phyloP scores from a whole-genome alignment of 176 grass and related monocot species.

The Oryza glaberrima region DNA sequence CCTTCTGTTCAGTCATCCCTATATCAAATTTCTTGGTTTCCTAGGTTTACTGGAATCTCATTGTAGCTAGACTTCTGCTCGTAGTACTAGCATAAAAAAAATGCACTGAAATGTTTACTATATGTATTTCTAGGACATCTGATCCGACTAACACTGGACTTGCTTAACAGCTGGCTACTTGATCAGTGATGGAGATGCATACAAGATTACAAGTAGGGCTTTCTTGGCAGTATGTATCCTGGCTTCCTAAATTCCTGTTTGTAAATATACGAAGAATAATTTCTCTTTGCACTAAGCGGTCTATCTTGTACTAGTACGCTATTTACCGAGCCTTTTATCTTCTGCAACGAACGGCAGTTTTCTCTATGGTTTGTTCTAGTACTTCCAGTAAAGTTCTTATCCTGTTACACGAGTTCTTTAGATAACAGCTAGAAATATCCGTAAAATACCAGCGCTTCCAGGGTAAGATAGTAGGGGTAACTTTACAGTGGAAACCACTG shows the following conservation, averaged over 20 bases:
- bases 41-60: background rate
- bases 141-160: background rate
- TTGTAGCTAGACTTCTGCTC: too few relatives aligned
- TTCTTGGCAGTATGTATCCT: background rate
- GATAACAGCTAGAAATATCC: too few relatives aligned
- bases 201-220: background rate
- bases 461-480: too few relatives aligned
- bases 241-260: background rate
- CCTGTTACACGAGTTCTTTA: too few relatives aligned
- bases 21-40: background rate
- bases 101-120: background rate
- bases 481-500: too few relatives aligned
- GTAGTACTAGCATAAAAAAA: too few relatives aligned
- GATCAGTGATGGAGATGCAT: background rate
- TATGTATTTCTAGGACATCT: background rate
- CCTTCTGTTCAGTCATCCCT: too few relatives aligned
- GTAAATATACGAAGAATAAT: slow-evolving; percentile 21
- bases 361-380: background rate
- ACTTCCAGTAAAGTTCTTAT: too few relatives aligned
- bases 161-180: slow-evolving; percentile 9
- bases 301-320: background rate
- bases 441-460: too few relatives aligned
- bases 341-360: background rate
- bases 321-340: background rate
- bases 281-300: background rate